These are phyloP conservation scores for Bodo saltans DNA, from an alignment of 78 protist genomes.

Conservation along the genomic window DNA sequence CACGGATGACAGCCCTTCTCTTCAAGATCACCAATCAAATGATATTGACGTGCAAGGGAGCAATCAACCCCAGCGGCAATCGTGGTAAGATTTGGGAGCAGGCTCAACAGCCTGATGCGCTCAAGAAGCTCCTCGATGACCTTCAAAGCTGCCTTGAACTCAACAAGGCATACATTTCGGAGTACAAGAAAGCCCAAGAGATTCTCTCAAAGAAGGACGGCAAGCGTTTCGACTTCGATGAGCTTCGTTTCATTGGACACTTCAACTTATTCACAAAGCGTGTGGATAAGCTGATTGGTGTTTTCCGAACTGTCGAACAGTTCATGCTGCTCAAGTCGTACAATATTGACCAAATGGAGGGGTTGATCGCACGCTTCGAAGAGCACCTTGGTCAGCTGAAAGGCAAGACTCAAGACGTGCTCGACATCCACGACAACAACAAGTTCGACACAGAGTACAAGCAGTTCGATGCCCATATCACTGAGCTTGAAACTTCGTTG, in stretches of 20 bases:
- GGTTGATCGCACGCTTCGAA: slow-evolving; percentile 29
- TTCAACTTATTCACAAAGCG: slow-evolving; percentile 68
- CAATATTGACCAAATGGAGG: slow-evolving; percentile 55
- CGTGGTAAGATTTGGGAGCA: slow-evolving; percentile 41
- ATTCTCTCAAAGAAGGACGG: slow-evolving; percentile 13
- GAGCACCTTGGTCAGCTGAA: slow-evolving; percentile 36
- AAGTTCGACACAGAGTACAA: slow-evolving; percentile 64
- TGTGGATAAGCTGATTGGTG: slow-evolving; percentile 52
- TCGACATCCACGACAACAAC: slow-evolving; percentile 41
- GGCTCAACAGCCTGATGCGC: slow-evolving; percentile 8
- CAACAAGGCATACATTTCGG: not conserved
- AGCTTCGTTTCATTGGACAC: slow-evolving; percentile 62
- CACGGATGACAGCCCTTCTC: slow-evolving; percentile 72
- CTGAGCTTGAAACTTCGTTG: slow-evolving; percentile 48
- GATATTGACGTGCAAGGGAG: slow-evolving; percentile 54
- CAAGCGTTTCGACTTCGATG: slow-evolving; percentile 61
- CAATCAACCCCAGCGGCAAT: not conserved
- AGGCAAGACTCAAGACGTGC: slow-evolving; percentile 61
- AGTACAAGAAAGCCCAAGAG: slow-evolving; percentile 22
- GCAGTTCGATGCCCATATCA: slow-evolving; percentile 42
- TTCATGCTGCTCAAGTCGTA: slow-evolving; percentile 35
- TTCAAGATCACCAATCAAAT: slow-evolving; percentile 80
- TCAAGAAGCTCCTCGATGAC: not conserved
- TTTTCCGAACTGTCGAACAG: slow-evolving; percentile 55
- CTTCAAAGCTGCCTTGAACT: slow-evolving; percentile 25